These are phyloP conservation scores for Solanum pimpinellifolium DNA, from an alignment of 257 asterid species.

Conservation along the genomic window DNA sequence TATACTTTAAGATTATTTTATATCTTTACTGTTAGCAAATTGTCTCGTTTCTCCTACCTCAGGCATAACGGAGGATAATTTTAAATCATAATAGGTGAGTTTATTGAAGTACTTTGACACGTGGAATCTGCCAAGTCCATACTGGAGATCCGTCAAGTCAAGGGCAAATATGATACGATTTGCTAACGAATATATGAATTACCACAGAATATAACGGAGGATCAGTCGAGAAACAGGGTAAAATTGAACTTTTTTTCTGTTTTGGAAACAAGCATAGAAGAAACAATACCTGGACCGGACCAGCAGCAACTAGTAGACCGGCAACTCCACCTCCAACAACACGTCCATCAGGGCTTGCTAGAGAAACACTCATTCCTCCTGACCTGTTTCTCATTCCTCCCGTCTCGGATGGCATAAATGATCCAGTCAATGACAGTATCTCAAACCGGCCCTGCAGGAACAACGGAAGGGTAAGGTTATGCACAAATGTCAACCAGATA, in stretches of 20 bases:
- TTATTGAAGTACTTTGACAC: background rate
- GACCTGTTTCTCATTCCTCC: slow-evolving; percentile 87
- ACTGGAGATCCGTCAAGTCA: background rate
- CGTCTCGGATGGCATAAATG: slow-evolving; percentile 73
- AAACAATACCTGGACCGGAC: slow-evolving; percentile 64
- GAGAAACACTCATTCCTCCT: slow-evolving; percentile 95
- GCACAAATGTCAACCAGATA: background rate
- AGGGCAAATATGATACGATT: background rate
- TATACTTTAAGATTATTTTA: background rate
- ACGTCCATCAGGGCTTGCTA: slow-evolving; percentile 91
- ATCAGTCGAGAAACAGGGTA: background rate
- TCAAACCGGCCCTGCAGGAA: slow-evolving; percentile 72
- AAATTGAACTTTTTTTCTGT: background rate
- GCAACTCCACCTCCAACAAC: slow-evolving; percentile 95
- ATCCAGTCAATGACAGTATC: slow-evolving; percentile 83
- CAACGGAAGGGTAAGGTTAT: background rate
- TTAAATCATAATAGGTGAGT: background rate
- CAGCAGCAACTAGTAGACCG: slow-evolving; percentile 78
- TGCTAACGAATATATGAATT: background rate
- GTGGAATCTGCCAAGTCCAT: background rate
- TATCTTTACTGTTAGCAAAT: background rate
- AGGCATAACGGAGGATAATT: background rate
- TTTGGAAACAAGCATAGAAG: background rate
- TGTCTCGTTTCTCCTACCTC: background rate
- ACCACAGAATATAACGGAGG: background rate